Conservation (phyloP, 192 early-diverging fungal genomes). For the Entomortierella lignicola region DNA sequence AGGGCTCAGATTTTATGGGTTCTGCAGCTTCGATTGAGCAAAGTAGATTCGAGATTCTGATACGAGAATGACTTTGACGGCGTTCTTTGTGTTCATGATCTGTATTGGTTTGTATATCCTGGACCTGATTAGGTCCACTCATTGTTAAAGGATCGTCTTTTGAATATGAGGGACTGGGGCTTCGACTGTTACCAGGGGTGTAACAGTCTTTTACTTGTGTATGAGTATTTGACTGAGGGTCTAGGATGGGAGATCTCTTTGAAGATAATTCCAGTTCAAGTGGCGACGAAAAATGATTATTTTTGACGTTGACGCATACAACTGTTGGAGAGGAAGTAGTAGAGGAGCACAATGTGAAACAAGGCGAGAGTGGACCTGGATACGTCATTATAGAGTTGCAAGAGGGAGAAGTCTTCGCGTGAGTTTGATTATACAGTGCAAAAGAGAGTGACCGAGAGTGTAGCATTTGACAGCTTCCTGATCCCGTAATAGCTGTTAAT, state of each 20-base stretch:
- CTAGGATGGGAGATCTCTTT: not conserved
- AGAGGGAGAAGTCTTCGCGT: constrained; percentile 4
- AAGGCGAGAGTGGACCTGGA: not conserved
- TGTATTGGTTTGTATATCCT: not conserved
- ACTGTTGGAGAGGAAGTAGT: not conserved
- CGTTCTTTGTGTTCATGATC: constrained; percentile 8
- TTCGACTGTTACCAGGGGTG: not conserved
- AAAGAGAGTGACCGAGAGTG: not conserved
- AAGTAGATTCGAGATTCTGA: constrained; percentile 30
- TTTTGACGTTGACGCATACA: not conserved
- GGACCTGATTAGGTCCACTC: constrained; percentile 19
- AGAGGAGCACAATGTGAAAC: constrained; percentile 1
- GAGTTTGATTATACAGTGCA: constrained; percentile 2
- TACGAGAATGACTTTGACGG: constrained; percentile 18
- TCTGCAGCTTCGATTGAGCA: constrained; percentile 26
- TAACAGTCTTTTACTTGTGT: not conserved
- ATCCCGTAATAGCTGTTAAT: not conserved
- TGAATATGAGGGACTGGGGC: not conserved
- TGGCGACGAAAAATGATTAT: too few relatives aligned
- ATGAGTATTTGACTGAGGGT: too few relatives aligned
- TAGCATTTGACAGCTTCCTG: constrained; percentile 2
- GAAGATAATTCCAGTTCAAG: not conserved
- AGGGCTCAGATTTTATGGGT: constrained; percentile 8
- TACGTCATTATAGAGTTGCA: not conserved
- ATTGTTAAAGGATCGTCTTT: not conserved